Evolutionary conservation across 441 rosid genomes (phyloP).

Genomic region (Flueggea neowawraea): DNA sequence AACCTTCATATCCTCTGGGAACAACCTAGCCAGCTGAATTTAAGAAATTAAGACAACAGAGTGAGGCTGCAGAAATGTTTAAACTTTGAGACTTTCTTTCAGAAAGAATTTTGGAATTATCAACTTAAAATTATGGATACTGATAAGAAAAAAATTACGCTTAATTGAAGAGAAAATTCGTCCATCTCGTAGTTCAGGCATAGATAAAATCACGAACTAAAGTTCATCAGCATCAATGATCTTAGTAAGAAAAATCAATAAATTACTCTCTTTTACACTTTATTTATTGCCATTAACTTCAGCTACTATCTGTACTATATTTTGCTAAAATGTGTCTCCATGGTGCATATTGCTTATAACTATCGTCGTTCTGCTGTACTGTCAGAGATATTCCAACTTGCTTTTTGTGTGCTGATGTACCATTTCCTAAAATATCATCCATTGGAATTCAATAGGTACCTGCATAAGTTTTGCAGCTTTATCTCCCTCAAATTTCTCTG

Average conservation of each 20-base stretch:
- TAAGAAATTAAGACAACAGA: slow-evolving; percentile 3
- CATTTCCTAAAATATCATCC: background rate
- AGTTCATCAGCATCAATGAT: background rate
- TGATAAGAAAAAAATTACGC: too few relatives aligned
- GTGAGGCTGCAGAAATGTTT: background rate
- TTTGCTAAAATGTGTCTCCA: background rate
- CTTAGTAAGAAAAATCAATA: background rate
- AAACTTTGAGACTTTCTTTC: background rate
- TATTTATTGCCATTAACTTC: background rate
- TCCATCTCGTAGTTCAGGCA: background rate
- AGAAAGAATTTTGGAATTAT: background rate
- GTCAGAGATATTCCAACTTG: background rate
- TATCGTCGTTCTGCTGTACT: background rate
- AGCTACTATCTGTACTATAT: background rate
- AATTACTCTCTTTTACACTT: background rate
- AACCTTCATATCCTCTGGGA: slow-evolving; percentile 74
- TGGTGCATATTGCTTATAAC: background rate
- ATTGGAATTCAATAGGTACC: slow-evolving; percentile 39
- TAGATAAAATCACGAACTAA: background rate
- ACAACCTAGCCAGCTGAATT: slow-evolving; percentile 73
- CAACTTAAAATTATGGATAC: too few relatives aligned
- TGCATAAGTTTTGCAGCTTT: slow-evolving; percentile 86
- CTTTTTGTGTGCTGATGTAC: background rate
- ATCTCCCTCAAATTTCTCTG: slow-evolving; percentile 98
- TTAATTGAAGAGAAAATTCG: too few relatives aligned